Evolutionary conservation across 306 rosid genomes (phyloP).

Genomic region (Castanospermum australe): DNA sequence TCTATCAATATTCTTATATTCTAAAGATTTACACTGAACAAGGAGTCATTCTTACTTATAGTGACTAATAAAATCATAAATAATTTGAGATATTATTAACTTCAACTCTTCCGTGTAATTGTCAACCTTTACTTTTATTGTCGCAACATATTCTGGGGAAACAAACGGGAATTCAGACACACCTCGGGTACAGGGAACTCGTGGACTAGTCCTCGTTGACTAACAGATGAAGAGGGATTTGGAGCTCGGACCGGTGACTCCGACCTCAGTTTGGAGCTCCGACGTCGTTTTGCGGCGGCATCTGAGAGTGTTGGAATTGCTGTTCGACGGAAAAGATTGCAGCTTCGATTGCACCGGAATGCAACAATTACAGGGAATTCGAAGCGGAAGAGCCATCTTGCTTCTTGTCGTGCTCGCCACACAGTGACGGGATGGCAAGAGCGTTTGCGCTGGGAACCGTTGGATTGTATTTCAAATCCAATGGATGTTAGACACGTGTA

Average conservation of each 20-base stretch:
- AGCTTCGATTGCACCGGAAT: slow-evolving; percentile 27
- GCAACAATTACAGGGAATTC: slow-evolving; percentile 49
- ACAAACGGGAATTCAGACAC: no score
- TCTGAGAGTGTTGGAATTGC: slow-evolving; percentile 13
- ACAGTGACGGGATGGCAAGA: no score
- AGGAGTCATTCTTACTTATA: no score
- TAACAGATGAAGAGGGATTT: no score
- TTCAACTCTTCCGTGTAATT: no score
- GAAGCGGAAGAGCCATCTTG: slow-evolving; percentile 61
- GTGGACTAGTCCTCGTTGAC: slow-evolving; percentile 76
- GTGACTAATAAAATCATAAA: no score
- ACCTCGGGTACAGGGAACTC: slow-evolving; percentile 95
- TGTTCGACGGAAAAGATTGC: slow-evolving; percentile 20
- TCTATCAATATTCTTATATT: no score
- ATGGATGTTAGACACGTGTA: background rate
- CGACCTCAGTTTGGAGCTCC: slow-evolving; percentile 60
- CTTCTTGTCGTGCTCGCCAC: no score
- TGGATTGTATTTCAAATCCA: background rate
- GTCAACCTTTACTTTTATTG: no score
- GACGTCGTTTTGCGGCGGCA: slow-evolving; percentile 46
- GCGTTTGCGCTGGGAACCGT: background rate
- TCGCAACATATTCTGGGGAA: no score
- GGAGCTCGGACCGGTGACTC: slow-evolving; percentile 25
- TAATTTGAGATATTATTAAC: no score
- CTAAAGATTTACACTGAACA: no score